Conservation (phyloP, 768 basidiomycete species). For the Serendipita sp. region DNA sequence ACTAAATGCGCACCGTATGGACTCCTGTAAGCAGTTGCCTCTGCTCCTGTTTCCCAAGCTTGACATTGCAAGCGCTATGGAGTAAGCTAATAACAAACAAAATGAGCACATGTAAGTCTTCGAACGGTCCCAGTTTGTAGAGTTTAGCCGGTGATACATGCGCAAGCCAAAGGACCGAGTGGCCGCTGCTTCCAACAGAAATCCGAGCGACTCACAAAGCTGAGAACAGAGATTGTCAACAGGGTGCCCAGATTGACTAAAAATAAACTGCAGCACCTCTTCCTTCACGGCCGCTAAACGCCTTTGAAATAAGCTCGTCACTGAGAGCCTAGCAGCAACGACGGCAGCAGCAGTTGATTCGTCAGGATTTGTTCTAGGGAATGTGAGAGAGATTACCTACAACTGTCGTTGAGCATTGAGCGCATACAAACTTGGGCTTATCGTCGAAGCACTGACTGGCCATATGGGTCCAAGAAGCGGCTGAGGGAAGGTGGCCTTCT, state of each 20-base stretch:
- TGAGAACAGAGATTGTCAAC: neutral
- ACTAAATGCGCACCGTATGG: constrained; percentile 7
- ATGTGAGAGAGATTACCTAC: neutral
- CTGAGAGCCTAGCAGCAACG: neutral
- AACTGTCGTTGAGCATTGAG: constrained; percentile 3
- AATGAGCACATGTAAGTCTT: neutral
- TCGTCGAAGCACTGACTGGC: constrained; percentile 3
- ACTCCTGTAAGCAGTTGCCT: constrained; percentile 35
- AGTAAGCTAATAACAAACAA: constrained; percentile 39
- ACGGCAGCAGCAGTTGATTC: neutral
- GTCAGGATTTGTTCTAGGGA: neutral
- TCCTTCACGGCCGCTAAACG: constrained; percentile 5
- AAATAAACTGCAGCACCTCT: too few species aligned
- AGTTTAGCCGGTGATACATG: neutral
- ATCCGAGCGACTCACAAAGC: neutral
- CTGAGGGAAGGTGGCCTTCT: neutral
- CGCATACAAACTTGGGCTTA: constrained; percentile 1
- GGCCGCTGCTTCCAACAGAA: neutral
- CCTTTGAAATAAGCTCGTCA: constrained; percentile 4
- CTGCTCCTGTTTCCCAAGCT: constrained; percentile 57
- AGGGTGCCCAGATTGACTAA: neutral
- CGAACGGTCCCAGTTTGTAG: neutral
- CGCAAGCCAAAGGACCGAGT: neutral
- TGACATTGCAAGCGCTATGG: constrained; percentile 63
- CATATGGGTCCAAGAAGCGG: constrained; percentile 2